phyloP scores from a whole-genome alignment of 2,329 filamentous ascomycete species.

The Botrytis porri region DNA sequence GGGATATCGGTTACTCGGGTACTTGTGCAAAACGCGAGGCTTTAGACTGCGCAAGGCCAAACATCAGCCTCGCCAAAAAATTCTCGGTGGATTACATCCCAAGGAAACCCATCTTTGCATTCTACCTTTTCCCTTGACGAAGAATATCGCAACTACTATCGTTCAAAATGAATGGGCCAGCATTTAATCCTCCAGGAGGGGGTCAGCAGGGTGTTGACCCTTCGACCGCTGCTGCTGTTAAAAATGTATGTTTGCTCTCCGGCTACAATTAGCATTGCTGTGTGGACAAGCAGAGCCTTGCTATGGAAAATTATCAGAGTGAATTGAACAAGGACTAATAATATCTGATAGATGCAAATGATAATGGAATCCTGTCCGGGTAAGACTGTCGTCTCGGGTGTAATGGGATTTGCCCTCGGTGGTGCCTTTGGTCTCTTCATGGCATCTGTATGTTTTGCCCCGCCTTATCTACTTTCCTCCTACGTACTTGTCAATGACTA shows the following conservation, averaged over 20 bases:
- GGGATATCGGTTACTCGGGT: too few relatives aligned
- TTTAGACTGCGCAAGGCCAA: conserved; percentile 12
- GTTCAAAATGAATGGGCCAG: conserved; percentile 32
- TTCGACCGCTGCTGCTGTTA: conserved; percentile 35
- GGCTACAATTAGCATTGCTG: background rate
- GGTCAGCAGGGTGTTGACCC: conserved; percentile 28
- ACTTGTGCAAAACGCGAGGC: background rate
- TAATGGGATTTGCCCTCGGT: conserved; percentile 91
- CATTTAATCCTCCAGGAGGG: conserved; percentile 24
- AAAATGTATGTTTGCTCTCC: conserved; percentile 31
- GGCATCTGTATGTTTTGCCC: conserved; percentile 69
- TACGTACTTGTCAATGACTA: conserved; percentile 10
- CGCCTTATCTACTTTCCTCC: conserved; percentile 1
- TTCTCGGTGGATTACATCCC: conserved; percentile 3
- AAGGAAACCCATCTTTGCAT: background rate
- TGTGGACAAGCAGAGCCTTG: background rate
- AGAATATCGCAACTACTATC: conserved; percentile 7
- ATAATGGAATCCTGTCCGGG: conserved; percentile 86
- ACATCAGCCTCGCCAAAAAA: conserved; percentile 18
- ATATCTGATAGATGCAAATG: conserved; percentile 35
- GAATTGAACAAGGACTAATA: background rate
- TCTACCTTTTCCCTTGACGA: background rate
- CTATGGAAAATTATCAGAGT: background rate
- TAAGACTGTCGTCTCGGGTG: conserved; percentile 86
- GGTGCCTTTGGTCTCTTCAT: conserved; percentile 97